These are phyloP conservation scores for Psilocybe mexicana DNA, from an alignment of 1,284 basidiomycete genomes.

Conservation along the genomic window DNA sequence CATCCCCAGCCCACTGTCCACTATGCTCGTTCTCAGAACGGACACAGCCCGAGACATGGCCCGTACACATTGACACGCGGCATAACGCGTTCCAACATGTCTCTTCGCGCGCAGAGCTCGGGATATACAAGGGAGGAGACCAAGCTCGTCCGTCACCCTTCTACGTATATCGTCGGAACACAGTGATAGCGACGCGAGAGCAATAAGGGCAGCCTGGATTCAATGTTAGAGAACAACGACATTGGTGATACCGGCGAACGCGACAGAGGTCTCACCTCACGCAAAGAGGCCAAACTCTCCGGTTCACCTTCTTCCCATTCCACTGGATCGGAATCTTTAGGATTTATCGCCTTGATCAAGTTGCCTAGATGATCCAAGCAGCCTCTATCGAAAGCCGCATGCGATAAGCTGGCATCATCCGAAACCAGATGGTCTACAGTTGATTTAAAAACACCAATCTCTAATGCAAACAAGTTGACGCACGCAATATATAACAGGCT, in stretches of 20 bases:
- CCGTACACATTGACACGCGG: constrained; percentile 84
- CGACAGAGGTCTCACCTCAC: constrained; percentile 53
- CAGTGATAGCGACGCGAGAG: constrained; percentile 70
- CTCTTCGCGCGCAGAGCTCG: constrained; percentile 19
- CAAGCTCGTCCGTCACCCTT: constrained; percentile 59
- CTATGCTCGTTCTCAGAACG: constrained; percentile 78
- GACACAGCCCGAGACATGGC: constrained; percentile 77
- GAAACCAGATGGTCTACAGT: constrained; percentile 65
- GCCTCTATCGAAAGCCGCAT: constrained; percentile 64
- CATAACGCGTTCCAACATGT: constrained; percentile 76
- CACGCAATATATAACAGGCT: constrained; percentile 76
- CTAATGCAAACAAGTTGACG: constrained; percentile 26
- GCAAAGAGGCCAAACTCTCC: constrained; percentile 54
- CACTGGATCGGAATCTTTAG: constrained; percentile 25
- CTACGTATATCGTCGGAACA: constrained; percentile 72
- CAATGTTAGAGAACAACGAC: not conserved
- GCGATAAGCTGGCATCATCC: constrained; percentile 69
- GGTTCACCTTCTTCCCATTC: constrained; percentile 60
- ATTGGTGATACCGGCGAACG: not conserved
- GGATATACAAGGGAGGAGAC: constrained; percentile 57
- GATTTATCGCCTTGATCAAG: constrained; percentile 55
- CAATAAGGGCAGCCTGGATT: constrained; percentile 63
- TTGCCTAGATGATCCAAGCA: constrained; percentile 49
- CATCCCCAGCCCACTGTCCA: constrained; percentile 79
- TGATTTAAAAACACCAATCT: not conserved